Evolutionary conservation across 2,329 filamentous ascomycete genomes (phyloP).

Genomic region (Rugonectria rugulosa): DNA sequence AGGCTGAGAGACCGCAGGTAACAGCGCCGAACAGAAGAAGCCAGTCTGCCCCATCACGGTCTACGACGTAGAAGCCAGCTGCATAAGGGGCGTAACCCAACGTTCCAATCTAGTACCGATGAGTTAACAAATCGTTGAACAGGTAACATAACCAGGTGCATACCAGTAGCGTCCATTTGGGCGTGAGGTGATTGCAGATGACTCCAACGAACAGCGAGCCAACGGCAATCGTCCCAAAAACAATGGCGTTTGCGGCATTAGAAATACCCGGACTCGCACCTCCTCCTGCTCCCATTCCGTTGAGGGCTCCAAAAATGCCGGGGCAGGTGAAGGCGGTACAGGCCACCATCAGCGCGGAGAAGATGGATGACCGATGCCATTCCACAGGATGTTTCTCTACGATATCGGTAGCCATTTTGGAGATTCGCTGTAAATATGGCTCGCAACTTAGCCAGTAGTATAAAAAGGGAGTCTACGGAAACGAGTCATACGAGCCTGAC

Average conservation of each 20-base stretch:
- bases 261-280: slow-evolving; percentile 25
- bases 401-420: no score
- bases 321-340: background rate
- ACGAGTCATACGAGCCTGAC: no score
- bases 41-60: slow-evolving; percentile 68
- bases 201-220: slow-evolving; percentile 39
- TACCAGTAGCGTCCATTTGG: background rate
- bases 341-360: background rate
- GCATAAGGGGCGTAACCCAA: slow-evolving; percentile 71
- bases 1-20: slow-evolving; percentile 68
- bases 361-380: slow-evolving; percentile 3
- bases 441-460: no score
- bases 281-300: slow-evolving; percentile 7
- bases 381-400: background rate
- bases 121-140: slow-evolving; percentile 46
- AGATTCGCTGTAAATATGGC: no score
- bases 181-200: background rate
- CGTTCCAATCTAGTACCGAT: slow-evolving; percentile 49
- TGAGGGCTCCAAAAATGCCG: slow-evolving; percentile 8
- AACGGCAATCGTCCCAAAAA: slow-evolving; percentile 54
- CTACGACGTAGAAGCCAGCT: slow-evolving; percentile 71
- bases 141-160: background rate
- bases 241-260: slow-evolving; percentile 54
- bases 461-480: no score
- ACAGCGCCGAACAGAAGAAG: slow-evolving; percentile 69